A percentile compares a stretch with the other conserved stretches of the same genome.
These are phyloP conservation scores for Cryptococcus sp. DNA, from an alignment of 1,284 basidiomycete species.

Conservation along the genomic window DNA sequence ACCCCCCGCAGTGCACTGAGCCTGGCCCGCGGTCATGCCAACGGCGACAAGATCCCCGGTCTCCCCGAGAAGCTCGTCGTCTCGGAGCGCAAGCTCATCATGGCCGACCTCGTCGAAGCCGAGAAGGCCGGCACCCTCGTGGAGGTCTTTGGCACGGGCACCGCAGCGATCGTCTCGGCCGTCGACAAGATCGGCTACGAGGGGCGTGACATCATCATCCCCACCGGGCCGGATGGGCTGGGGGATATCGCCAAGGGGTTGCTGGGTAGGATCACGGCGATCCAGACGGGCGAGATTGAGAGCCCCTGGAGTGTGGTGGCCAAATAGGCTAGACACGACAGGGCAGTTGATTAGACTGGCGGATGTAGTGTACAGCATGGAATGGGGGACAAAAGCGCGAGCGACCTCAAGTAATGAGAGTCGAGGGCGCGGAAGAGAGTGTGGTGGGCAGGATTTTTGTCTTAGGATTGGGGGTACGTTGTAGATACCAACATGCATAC, in stretches of 20 bases:
- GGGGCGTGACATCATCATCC: constrained; percentile 77
- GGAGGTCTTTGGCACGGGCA: constrained; percentile 93
- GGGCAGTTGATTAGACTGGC: too few relatives aligned
- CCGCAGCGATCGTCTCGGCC: constrained; percentile 80
- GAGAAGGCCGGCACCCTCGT: constrained; percentile 66
- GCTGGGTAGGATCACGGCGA: constrained; percentile 79
- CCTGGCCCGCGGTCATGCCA: constrained; percentile 72
- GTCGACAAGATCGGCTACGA: constrained; percentile 83
- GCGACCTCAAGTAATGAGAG: too few relatives aligned
- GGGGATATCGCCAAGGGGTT: constrained; percentile 78
- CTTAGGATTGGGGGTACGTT: not conserved
- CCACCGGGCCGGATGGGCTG: constrained; percentile 81
- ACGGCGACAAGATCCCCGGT: constrained; percentile 60
- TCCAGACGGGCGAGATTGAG: constrained; percentile 80
- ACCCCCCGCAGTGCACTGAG: constrained; percentile 57
- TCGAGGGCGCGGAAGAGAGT: not conserved
- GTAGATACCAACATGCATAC: constrained; percentile 1
- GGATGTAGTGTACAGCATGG: too few relatives aligned
- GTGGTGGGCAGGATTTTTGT: not conserved
- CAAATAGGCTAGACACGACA: constrained; percentile 13
- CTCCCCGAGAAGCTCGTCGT: constrained; percentile 69
- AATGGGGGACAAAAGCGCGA: too few relatives aligned
- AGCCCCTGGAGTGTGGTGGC: constrained; percentile 66
- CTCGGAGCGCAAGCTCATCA: constrained; percentile 79
- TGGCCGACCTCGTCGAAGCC: constrained; percentile 80